A percentile compares a stretch with the other conserved stretches of the same genome.
Conservation (phyloP, 2,329 filamentous ascomycete species). For the Ophiostoma quercus region DNA sequence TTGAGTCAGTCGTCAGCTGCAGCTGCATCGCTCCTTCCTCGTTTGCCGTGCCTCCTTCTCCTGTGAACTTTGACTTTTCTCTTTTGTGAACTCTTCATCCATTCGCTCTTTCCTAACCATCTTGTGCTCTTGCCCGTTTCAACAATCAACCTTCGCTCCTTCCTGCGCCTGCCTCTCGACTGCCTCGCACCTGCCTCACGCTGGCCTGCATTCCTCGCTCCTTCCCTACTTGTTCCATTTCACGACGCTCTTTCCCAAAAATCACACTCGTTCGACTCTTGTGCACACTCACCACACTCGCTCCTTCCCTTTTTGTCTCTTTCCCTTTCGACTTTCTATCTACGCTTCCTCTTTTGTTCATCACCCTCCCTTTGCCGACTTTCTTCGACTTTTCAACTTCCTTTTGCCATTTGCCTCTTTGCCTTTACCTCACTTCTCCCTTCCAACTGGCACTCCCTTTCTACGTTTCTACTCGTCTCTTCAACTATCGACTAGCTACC, state of each 20-base stretch:
- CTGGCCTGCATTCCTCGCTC: not conserved
- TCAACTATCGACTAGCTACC: not conserved
- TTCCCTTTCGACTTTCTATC: not conserved
- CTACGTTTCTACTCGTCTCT: not conserved
- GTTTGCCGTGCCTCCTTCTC: slow-evolving; percentile 11
- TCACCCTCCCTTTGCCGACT: not conserved
- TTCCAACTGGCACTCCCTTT: not conserved
- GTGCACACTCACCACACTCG: not conserved
- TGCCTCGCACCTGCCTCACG: slow-evolving; percentile 2
- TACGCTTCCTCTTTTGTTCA: not conserved
- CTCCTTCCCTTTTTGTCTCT: not conserved
- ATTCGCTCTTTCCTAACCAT: not conserved
- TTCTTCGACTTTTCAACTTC: not conserved
- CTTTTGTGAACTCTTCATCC: not conserved
- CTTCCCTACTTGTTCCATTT: not conserved
- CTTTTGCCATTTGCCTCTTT: not conserved
- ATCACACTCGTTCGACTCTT: not conserved
- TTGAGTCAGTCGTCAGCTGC: not conserved
- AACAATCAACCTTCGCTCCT: not conserved
- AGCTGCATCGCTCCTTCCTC: slow-evolving; percentile 17
- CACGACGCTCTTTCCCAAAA: not conserved
- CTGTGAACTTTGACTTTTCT: not conserved
- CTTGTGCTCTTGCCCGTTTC: slow-evolving; percentile 4
- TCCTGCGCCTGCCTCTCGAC: not conserved
- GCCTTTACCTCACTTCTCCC: not conserved